Evolutionary conservation across 371 early-diverging fungal species (phyloP).

Genomic region (Mortierella sp.): DNA sequence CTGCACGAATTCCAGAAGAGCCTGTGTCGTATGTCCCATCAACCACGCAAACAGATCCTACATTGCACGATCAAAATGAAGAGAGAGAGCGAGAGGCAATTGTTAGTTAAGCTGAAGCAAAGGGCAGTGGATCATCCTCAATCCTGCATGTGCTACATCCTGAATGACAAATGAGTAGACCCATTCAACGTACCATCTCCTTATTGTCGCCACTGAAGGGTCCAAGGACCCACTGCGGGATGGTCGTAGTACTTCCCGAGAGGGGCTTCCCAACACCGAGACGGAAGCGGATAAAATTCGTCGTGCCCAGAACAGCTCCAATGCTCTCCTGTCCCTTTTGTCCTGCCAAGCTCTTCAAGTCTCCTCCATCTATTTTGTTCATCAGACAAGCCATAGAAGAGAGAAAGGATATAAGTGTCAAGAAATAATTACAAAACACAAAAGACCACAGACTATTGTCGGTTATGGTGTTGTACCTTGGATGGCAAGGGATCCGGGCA

Average conservation of each 20-base stretch:
- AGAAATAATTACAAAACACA: neutral
- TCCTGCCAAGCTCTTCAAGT: slow-evolving; percentile 60
- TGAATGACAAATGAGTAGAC: neutral
- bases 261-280: slow-evolving; percentile 60
- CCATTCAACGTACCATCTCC: slow-evolving; percentile 61
- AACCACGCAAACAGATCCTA: slow-evolving; percentile 64
- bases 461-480: slow-evolving; percentile 54
- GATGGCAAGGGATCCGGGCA: slow-evolving; percentile 65
- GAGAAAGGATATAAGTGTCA: neutral
- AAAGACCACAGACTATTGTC: neutral
- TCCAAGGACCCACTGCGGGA: slow-evolving; percentile 61
- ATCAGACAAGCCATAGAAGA: neutral
- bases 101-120: neutral
- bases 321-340: slow-evolving; percentile 68
- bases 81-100: neutral
- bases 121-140: neutral
- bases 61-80: neutral
- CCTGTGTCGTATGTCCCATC: slow-evolving; percentile 62
- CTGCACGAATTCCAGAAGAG: slow-evolving; percentile 62
- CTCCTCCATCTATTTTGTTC: slow-evolving; percentile 57
- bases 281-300: slow-evolving; percentile 61
- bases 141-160: neutral
- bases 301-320: slow-evolving; percentile 56
- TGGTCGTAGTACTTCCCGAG: slow-evolving; percentile 48
- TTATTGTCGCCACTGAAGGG: slow-evolving; percentile 58